Evolutionary conservation across 2,329 filamentous ascomycete species (phyloP), one percentile per base, ranked within the genome.

Genomic region (Fusarium praegraminearum): DNA sequence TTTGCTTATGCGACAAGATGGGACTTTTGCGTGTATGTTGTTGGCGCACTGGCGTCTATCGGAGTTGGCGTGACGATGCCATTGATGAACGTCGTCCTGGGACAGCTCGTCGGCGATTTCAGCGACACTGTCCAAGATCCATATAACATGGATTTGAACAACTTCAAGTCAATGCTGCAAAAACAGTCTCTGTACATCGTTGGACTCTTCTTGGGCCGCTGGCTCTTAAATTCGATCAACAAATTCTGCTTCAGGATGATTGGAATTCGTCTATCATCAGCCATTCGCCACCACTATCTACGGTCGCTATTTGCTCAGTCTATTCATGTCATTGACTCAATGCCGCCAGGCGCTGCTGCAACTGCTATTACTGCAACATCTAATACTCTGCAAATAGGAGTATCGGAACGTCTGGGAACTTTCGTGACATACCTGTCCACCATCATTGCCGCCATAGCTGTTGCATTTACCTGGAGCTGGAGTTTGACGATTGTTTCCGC

Each of bases 401-500:
- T 87, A 18, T 86, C 85, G 0, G 85, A 87, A 64, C 82, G 83
- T 32, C 76, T 87, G 11, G 79, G 80, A 2, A 78, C 76, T 1
- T 77, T 85, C 7, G 75, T 85, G 32, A 80, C 84, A 65, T 81
- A 79, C 15, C 61, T 82, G 12, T 78, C 81, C 11, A 77, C 83
- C 0, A 73, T 84, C 4, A 73, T 81, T 35, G 76, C 83, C 0
- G 83, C 85, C 36, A 77, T 85, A 28, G 78, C 81, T 16, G 82
- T 87, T 51, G 82, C 85, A 0, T 87, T 87, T 65, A 75, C 79
- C 24, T 86, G 85, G 67, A 84, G 81, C 16, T 86, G 85, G 83
- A 76, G 83, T 12, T 75, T 87, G 26, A 87, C 83, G 0, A 76
- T 87, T 22, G 84, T 85, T 7, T 81, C 83, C 1, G 85, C 83